Conservation (phyloP, 1,284 basidiomycete species). For the Cutaneotrichosporon sp. region DNA sequence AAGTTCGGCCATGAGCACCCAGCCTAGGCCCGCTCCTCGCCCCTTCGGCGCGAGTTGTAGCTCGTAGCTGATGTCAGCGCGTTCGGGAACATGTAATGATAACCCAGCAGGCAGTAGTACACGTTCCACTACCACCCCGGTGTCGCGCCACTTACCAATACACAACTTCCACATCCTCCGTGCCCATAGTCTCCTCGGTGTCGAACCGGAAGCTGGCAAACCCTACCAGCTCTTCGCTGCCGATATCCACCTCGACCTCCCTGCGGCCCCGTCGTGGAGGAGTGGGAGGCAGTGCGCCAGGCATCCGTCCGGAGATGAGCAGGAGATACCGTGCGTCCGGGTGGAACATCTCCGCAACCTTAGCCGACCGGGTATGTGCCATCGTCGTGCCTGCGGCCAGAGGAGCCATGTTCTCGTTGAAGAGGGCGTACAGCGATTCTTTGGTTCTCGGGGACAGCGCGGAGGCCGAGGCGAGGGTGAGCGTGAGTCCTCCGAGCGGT, state of each 20-base stretch:
- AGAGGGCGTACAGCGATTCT: constrained; percentile 30
- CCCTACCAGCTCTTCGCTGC: constrained; percentile 23
- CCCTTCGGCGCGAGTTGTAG: constrained; percentile 29
- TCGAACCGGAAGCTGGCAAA: constrained; percentile 47
- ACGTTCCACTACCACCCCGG: no score
- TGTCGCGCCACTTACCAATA: constrained; percentile 44
- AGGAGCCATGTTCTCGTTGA: constrained; percentile 35
- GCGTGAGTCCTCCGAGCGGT: neutral
- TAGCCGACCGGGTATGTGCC: constrained; percentile 22
- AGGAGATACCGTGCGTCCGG: constrained; percentile 32
- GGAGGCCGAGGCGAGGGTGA: constrained; percentile 15
- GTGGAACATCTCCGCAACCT: constrained; percentile 44
- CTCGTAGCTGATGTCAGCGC: constrained; percentile 38
- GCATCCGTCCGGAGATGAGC: constrained; percentile 9
- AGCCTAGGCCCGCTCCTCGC: constrained; percentile 30
- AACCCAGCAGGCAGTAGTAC: no score
- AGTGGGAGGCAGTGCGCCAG: constrained; percentile 15
- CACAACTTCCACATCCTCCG: constrained; percentile 36
- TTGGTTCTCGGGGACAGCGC: constrained; percentile 10
- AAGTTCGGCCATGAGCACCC: constrained; percentile 29
- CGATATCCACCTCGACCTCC: neutral
- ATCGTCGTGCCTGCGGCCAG: constrained; percentile 29
- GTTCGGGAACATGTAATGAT: no score
- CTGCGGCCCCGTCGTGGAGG: constrained; percentile 3
- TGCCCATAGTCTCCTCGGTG: constrained; percentile 41